Percentiles rank a stretch among this genome's conserved stretches.
These are phyloP conservation scores for Candida odintsovae DNA, from an alignment of 805 yeast genomes.

Conservation along the genomic window DNA sequence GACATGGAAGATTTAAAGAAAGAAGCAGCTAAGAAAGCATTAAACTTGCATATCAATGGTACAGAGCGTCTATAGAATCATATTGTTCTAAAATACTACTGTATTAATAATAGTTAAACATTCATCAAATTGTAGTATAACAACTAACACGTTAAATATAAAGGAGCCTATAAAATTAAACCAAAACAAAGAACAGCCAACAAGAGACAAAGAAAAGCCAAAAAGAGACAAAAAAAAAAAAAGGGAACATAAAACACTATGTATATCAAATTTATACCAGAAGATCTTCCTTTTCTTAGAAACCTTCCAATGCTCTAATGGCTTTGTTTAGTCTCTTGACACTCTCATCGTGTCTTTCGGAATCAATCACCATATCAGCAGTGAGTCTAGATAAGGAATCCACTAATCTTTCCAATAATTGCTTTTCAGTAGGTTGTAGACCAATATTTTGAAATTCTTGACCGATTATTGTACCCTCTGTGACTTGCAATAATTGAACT, in stretches of 20 bases:
- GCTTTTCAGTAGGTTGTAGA: slow-evolving; percentile 70
- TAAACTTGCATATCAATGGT: neutral
- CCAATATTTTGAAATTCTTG: slow-evolving; percentile 69
- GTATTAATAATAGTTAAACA: neutral
- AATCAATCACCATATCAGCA: slow-evolving; percentile 86
- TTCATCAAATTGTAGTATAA: neutral
- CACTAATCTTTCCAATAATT: slow-evolving; percentile 75
- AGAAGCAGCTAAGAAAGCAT: neutral
- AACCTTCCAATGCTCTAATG: slow-evolving; percentile 82
- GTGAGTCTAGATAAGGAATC: slow-evolving; percentile 82
- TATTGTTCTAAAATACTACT: neutral
- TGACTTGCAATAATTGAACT: slow-evolving; percentile 31
- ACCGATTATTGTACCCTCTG: slow-evolving; percentile 37
- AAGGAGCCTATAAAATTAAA: no score
- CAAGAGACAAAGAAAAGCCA: no score
- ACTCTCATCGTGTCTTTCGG: slow-evolving; percentile 75
- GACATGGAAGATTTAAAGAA: slow-evolving; percentile 23
- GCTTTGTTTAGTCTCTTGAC: slow-evolving; percentile 76
- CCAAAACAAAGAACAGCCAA: neutral
- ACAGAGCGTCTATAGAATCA: neutral
- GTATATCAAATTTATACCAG: neutral
- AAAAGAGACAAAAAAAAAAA: no score
- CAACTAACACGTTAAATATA: neutral
- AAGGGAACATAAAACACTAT: neutral
- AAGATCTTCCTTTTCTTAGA: slow-evolving; percentile 19